Evolutionary conservation across 352 stramenopile species (phyloP).

Genomic region (Phytophthora melonis): DNA sequence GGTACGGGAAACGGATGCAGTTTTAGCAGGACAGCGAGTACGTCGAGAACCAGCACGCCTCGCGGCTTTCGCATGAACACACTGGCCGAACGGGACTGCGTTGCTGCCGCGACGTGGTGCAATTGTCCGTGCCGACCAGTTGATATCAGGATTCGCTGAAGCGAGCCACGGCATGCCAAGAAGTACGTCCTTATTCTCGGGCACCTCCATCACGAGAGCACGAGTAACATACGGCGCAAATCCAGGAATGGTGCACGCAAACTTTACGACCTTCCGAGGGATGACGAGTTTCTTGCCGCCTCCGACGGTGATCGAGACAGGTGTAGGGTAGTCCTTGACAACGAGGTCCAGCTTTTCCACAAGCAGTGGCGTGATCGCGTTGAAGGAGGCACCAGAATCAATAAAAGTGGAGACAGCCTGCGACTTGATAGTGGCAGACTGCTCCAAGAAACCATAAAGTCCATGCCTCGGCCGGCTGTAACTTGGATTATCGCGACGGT

Average conservation of each 20-base stretch:
- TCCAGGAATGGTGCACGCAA: not conserved
- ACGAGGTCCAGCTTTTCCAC: not conserved
- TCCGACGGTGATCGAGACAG: not conserved
- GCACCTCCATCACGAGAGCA: not conserved
- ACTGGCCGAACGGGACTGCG: not conserved
- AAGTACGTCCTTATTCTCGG: not conserved
- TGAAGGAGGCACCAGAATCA: not conserved
- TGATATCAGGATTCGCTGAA: not conserved
- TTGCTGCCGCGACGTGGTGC: not conserved
- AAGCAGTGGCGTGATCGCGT: not conserved
- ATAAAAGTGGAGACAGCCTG: not conserved
- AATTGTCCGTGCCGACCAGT: not conserved
- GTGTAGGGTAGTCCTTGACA: not conserved
- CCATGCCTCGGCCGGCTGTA: slow-evolving; percentile 1
- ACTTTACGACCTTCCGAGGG: not conserved
- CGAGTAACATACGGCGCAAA: not conserved
- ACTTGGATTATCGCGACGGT: not conserved
- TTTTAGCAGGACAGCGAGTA: not conserved
- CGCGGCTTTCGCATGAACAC: not conserved
- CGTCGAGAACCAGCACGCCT: not conserved
- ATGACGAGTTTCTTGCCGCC: not conserved
- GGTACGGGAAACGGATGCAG: not conserved
- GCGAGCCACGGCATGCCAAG: not conserved
- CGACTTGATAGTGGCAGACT: not conserved
- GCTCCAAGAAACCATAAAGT: not conserved